Evolutionary conservation across 805 yeast genomes (phyloP).

Genomic region (Candida peoriensis): DNA sequence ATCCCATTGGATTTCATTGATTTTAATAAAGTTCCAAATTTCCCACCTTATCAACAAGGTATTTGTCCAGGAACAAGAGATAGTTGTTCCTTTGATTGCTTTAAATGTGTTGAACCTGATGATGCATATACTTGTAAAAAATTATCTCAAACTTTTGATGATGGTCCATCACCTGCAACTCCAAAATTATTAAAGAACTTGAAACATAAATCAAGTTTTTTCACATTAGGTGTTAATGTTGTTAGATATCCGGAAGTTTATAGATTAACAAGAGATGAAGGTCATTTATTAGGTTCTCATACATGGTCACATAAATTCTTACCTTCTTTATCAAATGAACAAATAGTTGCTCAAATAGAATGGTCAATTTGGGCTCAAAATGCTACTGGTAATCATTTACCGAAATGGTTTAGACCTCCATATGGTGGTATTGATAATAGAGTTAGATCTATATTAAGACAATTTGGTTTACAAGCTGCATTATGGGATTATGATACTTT

Average conservation of each 20-base stretch:
- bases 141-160: conserved; percentile 88
- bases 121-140: conserved; percentile 73
- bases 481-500: conserved; percentile 89
- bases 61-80: conserved; percentile 49
- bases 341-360: conserved; percentile 81
- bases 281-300: conserved; percentile 83
- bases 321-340: conserved; percentile 72
- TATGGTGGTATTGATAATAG: conserved; percentile 93
- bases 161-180: conserved; percentile 84
- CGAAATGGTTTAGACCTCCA: conserved; percentile 95
- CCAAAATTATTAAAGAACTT: conserved; percentile 51
- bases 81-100: conserved; percentile 83
- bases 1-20: conserved; percentile 73
- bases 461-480: conserved; percentile 83
- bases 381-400: conserved; percentile 82
- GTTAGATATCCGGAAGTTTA: conserved; percentile 75
- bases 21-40: conserved; percentile 44
- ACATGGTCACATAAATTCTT: conserved; percentile 90
- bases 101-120: conserved; percentile 67
- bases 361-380: conserved; percentile 99
- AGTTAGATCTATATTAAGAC: conserved; percentile 70
- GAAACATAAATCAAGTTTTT: conserved; percentile 63
- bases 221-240: conserved; percentile 78
- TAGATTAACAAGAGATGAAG: conserved; percentile 44
- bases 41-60: conserved; percentile 49